These are phyloP conservation scores for Salix dunnii DNA, from an alignment of 345 rosid genomes.

Conservation along the genomic window DNA sequence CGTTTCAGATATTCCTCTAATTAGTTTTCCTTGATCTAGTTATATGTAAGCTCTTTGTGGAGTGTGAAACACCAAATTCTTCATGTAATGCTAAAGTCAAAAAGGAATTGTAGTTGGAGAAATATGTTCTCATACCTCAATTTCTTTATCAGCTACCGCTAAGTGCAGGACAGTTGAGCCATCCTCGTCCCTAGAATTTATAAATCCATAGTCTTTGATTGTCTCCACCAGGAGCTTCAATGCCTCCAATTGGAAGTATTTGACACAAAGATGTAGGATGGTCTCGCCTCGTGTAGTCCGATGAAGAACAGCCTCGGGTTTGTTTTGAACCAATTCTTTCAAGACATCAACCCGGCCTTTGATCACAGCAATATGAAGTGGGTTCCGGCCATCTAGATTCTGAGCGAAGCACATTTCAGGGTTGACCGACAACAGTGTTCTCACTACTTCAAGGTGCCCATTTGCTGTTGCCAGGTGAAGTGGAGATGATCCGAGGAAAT, in stretches of 20 bases:
- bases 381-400: neutral
- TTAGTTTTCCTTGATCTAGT: too few species aligned
- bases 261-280: conserved; percentile 13
- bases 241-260: conserved; percentile 19
- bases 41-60: too few species aligned
- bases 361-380: conserved; percentile 10
- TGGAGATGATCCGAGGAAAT: neutral
- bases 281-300: neutral
- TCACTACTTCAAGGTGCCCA: conserved; percentile 2
- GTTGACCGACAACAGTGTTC: neutral
- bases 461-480: conserved; percentile 20
- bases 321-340: neutral
- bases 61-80: too few species aligned
- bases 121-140: conserved; percentile 16
- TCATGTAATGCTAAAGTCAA: too few species aligned
- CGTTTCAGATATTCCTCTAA: too few species aligned
- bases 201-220: conserved; percentile 9
- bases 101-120: neutral
- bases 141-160: conserved; percentile 23
- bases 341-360: conserved; percentile 5
- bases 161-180: conserved; percentile 28
- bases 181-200: conserved; percentile 20
- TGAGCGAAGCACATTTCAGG: conserved; percentile 1
- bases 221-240: conserved; percentile 23
- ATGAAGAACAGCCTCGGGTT: neutral